Percentiles rank a stretch among this genome's conserved stretches.
Evolutionary conservation across 108 stramenopile species (phyloP).

Genomic region (Aureococcus anophagefferens): DNA sequence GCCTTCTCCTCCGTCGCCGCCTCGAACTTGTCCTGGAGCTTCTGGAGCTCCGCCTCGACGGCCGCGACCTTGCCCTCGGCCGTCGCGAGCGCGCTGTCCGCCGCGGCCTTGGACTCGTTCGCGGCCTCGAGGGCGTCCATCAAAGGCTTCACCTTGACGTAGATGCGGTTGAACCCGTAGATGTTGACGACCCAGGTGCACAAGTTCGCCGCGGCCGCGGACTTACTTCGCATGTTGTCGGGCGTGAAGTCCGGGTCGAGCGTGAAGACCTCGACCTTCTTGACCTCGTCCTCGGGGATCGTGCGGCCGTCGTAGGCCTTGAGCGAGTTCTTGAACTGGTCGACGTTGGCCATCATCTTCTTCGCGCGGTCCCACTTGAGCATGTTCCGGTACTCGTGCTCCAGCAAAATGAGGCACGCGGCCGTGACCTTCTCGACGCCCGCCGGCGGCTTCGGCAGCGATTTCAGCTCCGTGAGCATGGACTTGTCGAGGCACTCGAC

Average conservation of each 20-base stretch:
- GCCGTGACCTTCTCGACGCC: constrained; percentile 69
- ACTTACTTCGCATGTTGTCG: constrained; percentile 70
- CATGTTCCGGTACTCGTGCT: constrained; percentile 64
- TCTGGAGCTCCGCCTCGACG: constrained; percentile 38
- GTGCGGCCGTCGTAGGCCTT: constrained; percentile 59
- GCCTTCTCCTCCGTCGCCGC: constrained; percentile 65
- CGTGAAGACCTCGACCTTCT: constrained; percentile 41
- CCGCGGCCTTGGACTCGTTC: constrained; percentile 54
- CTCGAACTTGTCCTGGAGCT: constrained; percentile 45
- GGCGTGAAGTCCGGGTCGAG: constrained; percentile 51
- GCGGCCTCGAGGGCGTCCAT: constrained; percentile 72
- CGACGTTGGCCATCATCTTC: constrained; percentile 79
- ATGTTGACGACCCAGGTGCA: constrained; percentile 78
- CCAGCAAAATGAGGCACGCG: constrained; percentile 67
- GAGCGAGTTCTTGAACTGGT: constrained; percentile 60
- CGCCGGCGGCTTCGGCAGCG: constrained; percentile 59
- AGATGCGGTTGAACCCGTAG: constrained; percentile 76
- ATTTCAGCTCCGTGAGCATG: constrained; percentile 77
- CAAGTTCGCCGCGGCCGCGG: constrained; percentile 72
- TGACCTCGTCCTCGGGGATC: constrained; percentile 60
- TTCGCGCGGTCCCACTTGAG: constrained; percentile 75
- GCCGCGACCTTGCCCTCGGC: constrained; percentile 56
- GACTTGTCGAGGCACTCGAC: constrained; percentile 69
- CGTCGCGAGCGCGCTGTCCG: constrained; percentile 54
- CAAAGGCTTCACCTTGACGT: constrained; percentile 79